phyloP scores from a whole-genome alignment of 495 filamentous ascomycete genomes.

The Neurospora sp. region DNA sequence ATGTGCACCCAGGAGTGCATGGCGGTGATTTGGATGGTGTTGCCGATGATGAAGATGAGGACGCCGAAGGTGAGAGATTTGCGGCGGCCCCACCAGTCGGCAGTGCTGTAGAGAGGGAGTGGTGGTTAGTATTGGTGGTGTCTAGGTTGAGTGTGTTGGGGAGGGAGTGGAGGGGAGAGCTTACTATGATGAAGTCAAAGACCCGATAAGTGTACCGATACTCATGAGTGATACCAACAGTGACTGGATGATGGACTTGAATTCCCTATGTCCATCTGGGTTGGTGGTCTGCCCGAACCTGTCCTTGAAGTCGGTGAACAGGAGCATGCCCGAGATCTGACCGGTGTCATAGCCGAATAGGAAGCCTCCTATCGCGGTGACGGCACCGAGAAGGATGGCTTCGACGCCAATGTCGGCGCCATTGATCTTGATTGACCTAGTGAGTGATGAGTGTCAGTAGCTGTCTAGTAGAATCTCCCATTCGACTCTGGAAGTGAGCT shows the following conservation, averaged over 20 bases:
- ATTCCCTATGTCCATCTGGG: constrained; percentile 16
- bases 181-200: constrained; percentile 25
- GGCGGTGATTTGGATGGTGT: constrained; percentile 50
- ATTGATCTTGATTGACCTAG: constrained; percentile 24
- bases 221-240: constrained; percentile 38
- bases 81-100: constrained; percentile 30
- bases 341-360: constrained; percentile 66
- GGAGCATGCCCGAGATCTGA: constrained; percentile 50
- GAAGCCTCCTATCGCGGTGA: constrained; percentile 59
- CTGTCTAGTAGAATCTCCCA: neutral
- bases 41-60: constrained; percentile 29
- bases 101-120: constrained; percentile 8
- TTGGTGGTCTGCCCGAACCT: constrained; percentile 30
- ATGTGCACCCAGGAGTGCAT: constrained; percentile 35
- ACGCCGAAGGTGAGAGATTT: constrained; percentile 28
- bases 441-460: neutral
- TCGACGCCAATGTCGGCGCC: constrained; percentile 26
- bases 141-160: neutral
- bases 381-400: constrained; percentile 24
- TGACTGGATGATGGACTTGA: constrained; percentile 27
- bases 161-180: neutral
- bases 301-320: constrained; percentile 43
- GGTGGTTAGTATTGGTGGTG: neutral
- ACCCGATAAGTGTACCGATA: constrained; percentile 30
- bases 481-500: neutral